These are phyloP conservation scores for Cytospora chrysosperma DNA, from an alignment of 2,329 filamentous ascomycete genomes.

Conservation along the genomic window DNA sequence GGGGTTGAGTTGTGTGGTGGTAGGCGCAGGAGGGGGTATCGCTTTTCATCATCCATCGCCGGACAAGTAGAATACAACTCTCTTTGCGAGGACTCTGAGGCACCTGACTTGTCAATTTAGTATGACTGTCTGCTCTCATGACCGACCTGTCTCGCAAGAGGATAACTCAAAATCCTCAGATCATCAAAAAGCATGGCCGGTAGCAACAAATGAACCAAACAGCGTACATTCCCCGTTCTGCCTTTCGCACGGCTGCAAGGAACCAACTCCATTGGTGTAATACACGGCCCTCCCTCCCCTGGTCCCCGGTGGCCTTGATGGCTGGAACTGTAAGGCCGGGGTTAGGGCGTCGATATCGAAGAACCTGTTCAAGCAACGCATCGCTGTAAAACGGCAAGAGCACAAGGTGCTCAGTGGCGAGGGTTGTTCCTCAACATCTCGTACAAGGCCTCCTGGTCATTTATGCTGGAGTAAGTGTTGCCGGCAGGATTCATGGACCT, in stretches of 20 bases:
- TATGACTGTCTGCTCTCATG: background rate
- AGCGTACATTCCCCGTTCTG: background rate
- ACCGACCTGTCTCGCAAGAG: background rate
- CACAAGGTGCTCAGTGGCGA: constrained; percentile 9
- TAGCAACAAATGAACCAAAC: background rate
- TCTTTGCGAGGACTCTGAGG: background rate
- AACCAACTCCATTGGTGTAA: background rate
- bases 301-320: background rate
- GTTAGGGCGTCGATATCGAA: background rate
- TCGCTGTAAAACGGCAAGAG: background rate
- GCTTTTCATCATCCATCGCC: background rate
- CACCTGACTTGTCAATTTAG: background rate
- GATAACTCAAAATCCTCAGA: background rate
- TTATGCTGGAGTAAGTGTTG: constrained; percentile 30
- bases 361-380: background rate
- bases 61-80: background rate
- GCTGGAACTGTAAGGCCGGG: background rate
- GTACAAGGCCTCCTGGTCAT: constrained; percentile 30
- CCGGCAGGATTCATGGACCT: constrained; percentile 30
- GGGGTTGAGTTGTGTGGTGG: background rate
- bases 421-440: constrained; percentile 27
- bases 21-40: background rate
- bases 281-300: background rate
- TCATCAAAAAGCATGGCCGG: background rate
- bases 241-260: background rate